These are phyloP conservation scores for Leccinum arenicola DNA, from an alignment of 768 basidiomycete species.

Conservation along the genomic window DNA sequence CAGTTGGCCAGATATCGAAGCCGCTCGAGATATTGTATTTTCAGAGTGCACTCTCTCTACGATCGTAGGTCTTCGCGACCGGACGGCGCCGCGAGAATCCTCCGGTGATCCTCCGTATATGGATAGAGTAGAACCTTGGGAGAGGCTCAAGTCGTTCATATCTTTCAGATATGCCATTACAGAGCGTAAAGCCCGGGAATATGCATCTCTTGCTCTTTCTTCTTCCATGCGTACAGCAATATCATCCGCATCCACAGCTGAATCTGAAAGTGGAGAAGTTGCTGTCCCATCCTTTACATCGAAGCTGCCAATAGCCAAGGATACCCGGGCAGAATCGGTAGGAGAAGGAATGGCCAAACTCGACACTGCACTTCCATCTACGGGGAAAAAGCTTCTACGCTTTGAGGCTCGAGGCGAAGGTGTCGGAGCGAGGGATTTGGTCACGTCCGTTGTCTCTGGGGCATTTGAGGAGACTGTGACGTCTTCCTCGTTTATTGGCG, in stretches of 20 bases:
- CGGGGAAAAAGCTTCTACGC: constrained; percentile 85
- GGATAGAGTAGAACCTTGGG: constrained; percentile 54
- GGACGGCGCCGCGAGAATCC: constrained; percentile 34
- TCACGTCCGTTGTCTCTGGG: constrained; percentile 8
- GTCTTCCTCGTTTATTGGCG: constrained; percentile 24
- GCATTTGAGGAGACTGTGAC: constrained; percentile 1
- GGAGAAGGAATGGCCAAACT: constrained; percentile 64
- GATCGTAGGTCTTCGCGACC: constrained; percentile 67
- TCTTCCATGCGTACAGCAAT: constrained; percentile 58
- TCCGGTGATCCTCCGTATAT: constrained; percentile 55
- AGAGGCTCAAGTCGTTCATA: constrained; percentile 84
- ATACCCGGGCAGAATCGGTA: constrained; percentile 54
- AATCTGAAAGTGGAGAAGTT: constrained; percentile 40
- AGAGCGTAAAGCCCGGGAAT: constrained; percentile 78
- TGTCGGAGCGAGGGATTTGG: constrained; percentile 40
- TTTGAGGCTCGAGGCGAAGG: constrained; percentile 53
- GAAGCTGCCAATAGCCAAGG: constrained; percentile 40
- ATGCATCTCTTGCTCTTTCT: constrained; percentile 66
- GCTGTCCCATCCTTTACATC: constrained; percentile 33
- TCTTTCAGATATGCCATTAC: constrained; percentile 97
- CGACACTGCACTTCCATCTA: constrained; percentile 63
- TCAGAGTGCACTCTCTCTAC: constrained; percentile 46
- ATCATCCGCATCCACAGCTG: constrained; percentile 43
- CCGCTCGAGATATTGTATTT: constrained; percentile 51
- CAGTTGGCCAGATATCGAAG: constrained; percentile 53